Conservation (phyloP, 305 asterid genomes). For the Plantago lanceolata region DNA sequence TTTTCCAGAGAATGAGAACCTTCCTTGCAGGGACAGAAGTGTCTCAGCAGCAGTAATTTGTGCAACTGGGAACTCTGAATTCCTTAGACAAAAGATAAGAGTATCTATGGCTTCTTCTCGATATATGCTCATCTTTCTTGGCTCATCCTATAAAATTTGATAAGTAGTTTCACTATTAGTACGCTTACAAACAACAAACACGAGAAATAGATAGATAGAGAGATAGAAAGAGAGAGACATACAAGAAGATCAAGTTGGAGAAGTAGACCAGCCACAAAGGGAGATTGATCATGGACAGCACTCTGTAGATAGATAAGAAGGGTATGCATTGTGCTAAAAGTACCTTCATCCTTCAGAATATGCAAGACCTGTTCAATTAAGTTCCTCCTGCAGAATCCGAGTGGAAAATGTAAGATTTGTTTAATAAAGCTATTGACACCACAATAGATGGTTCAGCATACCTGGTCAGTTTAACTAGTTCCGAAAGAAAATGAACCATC, state of each 20-base stretch:
- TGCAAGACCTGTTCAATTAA: conserved; percentile 59
- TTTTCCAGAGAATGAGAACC: conserved; percentile 71
- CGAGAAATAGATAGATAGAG: conserved; percentile 5
- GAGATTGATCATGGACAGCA: conserved; percentile 52
- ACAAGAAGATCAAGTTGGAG: conserved; percentile 87
- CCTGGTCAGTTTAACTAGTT: conserved; percentile 69
- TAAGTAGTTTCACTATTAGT: conserved; percentile 6
- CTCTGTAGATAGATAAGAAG: conserved; percentile 64
- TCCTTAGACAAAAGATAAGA: conserved; percentile 65
- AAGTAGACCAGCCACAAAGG: conserved; percentile 68
- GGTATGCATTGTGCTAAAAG: conserved; percentile 67
- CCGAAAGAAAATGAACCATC: conserved; percentile 63
- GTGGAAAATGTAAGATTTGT: background rate
- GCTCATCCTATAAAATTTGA: conserved; percentile 50
- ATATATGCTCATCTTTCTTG: conserved; percentile 87
- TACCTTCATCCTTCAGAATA: conserved; percentile 64
- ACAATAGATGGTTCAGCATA: conserved; percentile 18
- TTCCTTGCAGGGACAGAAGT: conserved; percentile 60
- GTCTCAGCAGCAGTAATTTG: conserved; percentile 76
- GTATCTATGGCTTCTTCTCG: conserved; percentile 79
- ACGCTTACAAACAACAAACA: conserved; percentile 9
- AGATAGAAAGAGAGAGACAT: conserved; percentile 22
- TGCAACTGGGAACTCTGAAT: conserved; percentile 51
- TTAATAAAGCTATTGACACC: background rate
- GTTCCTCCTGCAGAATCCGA: conserved; percentile 48